Base-by-base conservation (phyloP, 768 basidiomycete species). In the Suillus ampliporus region DNA sequence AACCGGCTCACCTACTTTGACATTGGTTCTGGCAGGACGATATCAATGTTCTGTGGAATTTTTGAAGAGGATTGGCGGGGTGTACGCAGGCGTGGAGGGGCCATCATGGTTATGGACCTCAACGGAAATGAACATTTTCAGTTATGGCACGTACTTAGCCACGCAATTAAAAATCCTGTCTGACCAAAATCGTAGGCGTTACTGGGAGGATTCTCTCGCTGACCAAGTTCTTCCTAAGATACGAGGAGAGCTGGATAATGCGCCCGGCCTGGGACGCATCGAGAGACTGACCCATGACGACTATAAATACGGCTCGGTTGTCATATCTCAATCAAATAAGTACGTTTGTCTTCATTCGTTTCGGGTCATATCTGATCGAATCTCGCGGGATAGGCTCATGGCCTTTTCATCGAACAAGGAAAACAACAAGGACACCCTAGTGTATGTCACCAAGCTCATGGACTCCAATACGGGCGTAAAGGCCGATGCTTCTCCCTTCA, bases 51-150 rank as follows among this genome's bases (percentile, higher is more conserved):
- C 58, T 21, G n/a, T 35, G 61, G 77, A 1, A 73, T 82, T 35
- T 48, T 48, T 19, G 78, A 77, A 5, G 80, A 81, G n/a, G 77
- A 80, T 60, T 80, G 79, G 79, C 71, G 77, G 47, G 78, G 79
- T 9, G 62, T 71, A 31, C 75, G 71, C 66, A 77, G 79, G 41
- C 60, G 69, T 28, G 76, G 77, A 15, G 78, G 79, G 8, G 71
- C 76, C 1, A 70, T 80, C 41, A 72, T 80, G 70, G 64, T 74
- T 5, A 79, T 80, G 78, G 79, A 80, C 57, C 75, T 79, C 31
- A 74, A 76, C 35, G 79, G 79, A 53, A 80, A 75, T 43, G 78
- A 80, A 46, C 74, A 74, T 35, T 79, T 74, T 57, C 80, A 82
- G n/a, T 71, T 81, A 34, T 81, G 80, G 80, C 74, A 61, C 31